phyloP scores from a whole-genome alignment of 495 filamentous ascomycete genomes.

The Xylaria flabelliformis region DNA sequence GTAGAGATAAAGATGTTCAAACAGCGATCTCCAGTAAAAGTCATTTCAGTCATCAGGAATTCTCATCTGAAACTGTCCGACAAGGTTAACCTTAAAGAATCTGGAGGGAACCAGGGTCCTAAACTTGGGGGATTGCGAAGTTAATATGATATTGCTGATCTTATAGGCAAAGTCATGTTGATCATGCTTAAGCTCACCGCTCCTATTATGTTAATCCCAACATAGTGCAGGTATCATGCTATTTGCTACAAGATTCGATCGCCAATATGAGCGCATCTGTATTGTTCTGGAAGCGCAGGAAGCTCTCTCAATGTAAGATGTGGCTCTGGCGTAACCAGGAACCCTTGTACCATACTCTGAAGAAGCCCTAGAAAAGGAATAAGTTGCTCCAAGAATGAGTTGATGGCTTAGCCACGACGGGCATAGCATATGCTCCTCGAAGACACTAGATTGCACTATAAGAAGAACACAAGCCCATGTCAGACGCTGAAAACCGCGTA shows the following conservation, averaged over 20 bases:
- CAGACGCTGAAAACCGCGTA: background rate
- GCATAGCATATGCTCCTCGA: background rate
- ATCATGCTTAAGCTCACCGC: constrained; percentile 6
- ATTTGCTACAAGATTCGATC: background rate
- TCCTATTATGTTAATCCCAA: background rate
- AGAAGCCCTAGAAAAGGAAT: background rate
- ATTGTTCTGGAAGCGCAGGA: background rate
- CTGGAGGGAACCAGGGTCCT: background rate
- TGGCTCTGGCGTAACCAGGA: background rate
- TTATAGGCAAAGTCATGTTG: constrained; percentile 11
- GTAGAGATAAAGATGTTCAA: background rate
- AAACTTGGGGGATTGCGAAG: background rate
- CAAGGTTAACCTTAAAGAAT: background rate
- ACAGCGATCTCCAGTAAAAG: background rate
- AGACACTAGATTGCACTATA: background rate
- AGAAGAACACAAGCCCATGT: constrained; percentile 4
- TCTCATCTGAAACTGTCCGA: background rate
- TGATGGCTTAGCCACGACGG: background rate
- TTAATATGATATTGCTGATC: background rate
- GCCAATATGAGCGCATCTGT: background rate
- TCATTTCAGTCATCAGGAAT: background rate
- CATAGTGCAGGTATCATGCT: background rate
- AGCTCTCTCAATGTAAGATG: background rate
- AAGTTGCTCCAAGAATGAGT: background rate
- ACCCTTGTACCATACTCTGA: background rate